Percentiles rank a stretch among this genome's conserved stretches.
Evolutionary conservation across 192 early-diverging fungal genomes (phyloP).

Genomic region (Backusella morwellensis): DNA sequence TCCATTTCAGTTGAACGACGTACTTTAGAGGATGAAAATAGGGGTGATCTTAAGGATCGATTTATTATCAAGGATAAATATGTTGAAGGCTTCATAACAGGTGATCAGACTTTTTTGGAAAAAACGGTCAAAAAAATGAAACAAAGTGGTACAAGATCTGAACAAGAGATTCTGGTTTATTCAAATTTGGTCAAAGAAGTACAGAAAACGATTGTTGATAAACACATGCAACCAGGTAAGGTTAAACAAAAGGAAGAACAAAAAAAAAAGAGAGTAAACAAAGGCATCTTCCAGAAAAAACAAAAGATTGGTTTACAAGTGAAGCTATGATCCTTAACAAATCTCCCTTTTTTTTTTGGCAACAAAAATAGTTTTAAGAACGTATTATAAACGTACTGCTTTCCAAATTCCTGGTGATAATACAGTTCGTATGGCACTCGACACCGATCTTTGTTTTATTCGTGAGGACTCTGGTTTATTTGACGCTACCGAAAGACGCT

Average conservation of each 20-base stretch:
- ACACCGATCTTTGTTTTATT: constrained; percentile 93
- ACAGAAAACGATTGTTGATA: constrained; percentile 60
- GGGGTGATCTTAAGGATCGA: constrained; percentile 84
- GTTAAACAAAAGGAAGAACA: background rate
- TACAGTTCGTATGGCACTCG: constrained; percentile 89
- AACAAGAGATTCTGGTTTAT: constrained; percentile 74
- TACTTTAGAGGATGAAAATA: constrained; percentile 79
- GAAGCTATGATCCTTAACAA: background rate
- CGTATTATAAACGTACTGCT: constrained; percentile 95
- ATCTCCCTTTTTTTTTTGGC: background rate
- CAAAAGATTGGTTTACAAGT: background rate
- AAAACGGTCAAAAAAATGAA: constrained; percentile 75
- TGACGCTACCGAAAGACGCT: constrained; percentile 61
- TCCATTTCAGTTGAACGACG: constrained; percentile 50
- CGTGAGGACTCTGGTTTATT: constrained; percentile 79
- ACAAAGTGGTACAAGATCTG: constrained; percentile 63
- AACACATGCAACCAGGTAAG: constrained; percentile 70
- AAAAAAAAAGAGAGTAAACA: background rate
- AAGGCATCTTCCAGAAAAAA: background rate
- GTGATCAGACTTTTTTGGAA: constrained; percentile 65
- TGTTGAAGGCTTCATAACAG: constrained; percentile 79
- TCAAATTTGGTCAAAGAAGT: constrained; percentile 71
- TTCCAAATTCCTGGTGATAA: constrained; percentile 97
- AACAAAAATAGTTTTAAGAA: constrained; percentile 61
- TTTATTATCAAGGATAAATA: constrained; percentile 94